Evolutionary conservation across 768 basidiomycete species (phyloP).

Genomic region (Clathrus columnatus): DNA sequence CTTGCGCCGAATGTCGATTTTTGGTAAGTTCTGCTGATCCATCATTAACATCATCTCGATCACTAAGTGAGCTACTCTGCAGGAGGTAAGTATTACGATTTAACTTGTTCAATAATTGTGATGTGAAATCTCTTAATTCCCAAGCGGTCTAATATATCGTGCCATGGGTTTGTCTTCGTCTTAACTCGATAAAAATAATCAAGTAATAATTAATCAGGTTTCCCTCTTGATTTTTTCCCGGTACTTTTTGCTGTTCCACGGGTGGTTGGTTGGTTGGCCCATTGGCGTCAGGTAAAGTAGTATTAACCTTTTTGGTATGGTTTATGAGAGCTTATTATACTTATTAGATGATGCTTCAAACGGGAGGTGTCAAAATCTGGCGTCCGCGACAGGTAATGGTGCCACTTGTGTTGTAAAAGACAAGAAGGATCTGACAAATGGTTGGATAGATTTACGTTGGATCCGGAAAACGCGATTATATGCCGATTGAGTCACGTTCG

Average conservation of each 20-base stretch:
- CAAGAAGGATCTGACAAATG: neutral
- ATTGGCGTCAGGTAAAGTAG: slow-evolving; percentile 69
- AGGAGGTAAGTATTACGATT: slow-evolving; percentile 39
- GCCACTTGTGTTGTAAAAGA: slow-evolving; percentile 2
- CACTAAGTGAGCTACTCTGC: slow-evolving; percentile 12
- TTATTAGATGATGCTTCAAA: slow-evolving; percentile 79
- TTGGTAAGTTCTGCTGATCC: slow-evolving; percentile 42
- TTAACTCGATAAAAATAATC: neutral
- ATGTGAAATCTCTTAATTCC: slow-evolving; percentile 10
- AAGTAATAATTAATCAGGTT: slow-evolving; percentile 43
- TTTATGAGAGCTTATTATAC: neutral
- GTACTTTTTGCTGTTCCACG: slow-evolving; percentile 88
- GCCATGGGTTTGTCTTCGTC: slow-evolving; percentile 61
- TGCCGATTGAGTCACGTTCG: slow-evolving; percentile 49
- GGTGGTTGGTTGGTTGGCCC: slow-evolving; percentile 88
- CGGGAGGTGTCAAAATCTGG: slow-evolving; percentile 91
- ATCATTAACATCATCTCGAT: slow-evolving; percentile 2
- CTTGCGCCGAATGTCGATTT: slow-evolving; percentile 90
- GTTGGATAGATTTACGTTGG: slow-evolving; percentile 69
- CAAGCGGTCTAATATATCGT: slow-evolving; percentile 80
- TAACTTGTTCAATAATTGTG: neutral
- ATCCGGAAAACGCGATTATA: slow-evolving; percentile 62
- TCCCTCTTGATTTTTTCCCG: slow-evolving; percentile 91
- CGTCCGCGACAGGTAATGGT: slow-evolving; percentile 66
- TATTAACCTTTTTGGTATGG: neutral